phyloP scores from a whole-genome alignment of 257 asterid species.

The Handroanthus guayacan region DNA sequence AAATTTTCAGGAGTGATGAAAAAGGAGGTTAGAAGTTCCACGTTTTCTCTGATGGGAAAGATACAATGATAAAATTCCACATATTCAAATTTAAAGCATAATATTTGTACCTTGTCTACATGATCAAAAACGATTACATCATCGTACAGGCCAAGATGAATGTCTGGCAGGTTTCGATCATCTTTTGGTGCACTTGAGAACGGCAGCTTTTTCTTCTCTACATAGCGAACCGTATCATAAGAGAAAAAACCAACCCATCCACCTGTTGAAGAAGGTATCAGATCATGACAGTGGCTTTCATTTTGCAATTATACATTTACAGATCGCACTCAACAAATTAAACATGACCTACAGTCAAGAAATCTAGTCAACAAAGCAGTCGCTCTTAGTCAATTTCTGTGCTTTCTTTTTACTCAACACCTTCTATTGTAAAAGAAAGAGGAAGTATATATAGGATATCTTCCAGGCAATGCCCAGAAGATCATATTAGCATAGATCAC shows the following conservation, averaged over 20 bases:
- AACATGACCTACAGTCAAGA: slow-evolving; percentile 9
- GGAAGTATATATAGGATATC: background rate
- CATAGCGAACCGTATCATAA: slow-evolving; percentile 85
- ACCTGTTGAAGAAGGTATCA: slow-evolving; percentile 53
- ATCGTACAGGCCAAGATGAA: slow-evolving; percentile 89
- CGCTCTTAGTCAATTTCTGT: background rate
- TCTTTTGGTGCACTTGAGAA: slow-evolving; percentile 73
- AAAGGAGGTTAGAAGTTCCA: background rate
- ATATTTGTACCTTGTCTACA: slow-evolving; percentile 74
- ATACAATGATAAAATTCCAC: slow-evolving; percentile 15
- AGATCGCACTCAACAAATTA: background rate
- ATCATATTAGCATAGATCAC: background rate
- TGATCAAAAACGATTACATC: slow-evolving; percentile 90
- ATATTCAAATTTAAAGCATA: background rate
- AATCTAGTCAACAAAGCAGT: slow-evolving; percentile 2
- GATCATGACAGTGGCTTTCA: slow-evolving; percentile 17
- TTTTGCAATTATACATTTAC: slow-evolving; percentile 15
- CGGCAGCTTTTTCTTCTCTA: slow-evolving; percentile 70
- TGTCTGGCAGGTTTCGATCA: slow-evolving; percentile 78
- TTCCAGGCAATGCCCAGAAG: background rate
- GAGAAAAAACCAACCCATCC: slow-evolving; percentile 98
- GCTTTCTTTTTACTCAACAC: background rate
- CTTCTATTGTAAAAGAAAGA: background rate
- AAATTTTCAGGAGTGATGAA: background rate
- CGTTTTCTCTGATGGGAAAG: background rate